These are phyloP conservation scores for Cymodocea nodosa DNA, from an alignment of 116 monocot species.

Conservation along the genomic window DNA sequence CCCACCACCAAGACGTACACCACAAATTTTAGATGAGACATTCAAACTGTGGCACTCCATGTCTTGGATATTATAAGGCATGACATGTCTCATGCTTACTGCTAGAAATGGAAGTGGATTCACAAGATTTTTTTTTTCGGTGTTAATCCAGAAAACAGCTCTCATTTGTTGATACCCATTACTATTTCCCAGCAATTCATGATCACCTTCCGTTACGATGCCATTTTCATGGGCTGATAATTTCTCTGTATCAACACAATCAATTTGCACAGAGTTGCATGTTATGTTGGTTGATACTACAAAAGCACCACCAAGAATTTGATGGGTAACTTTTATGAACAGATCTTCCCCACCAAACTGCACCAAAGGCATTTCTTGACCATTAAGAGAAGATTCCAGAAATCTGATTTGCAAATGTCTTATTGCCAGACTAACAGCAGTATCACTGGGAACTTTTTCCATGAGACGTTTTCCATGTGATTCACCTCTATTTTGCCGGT, in stretches of 20 bases:
- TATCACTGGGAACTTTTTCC: constrained; percentile 78
- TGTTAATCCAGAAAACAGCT: constrained; percentile 87
- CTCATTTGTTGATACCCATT: constrained; percentile 60
- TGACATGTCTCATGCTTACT: constrained; percentile 53
- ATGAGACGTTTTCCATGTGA: constrained; percentile 30
- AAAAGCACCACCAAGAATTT: constrained; percentile 87
- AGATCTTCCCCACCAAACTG: constrained; percentile 72
- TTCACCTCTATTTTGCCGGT: constrained; percentile 14
- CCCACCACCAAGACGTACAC: constrained; percentile 93
- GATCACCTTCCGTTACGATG: constrained; percentile 9
- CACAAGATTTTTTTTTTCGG: constrained; percentile 13
- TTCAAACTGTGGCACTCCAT: constrained; percentile 79
- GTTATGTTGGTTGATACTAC: constrained; percentile 61
- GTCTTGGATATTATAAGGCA: constrained; percentile 74
- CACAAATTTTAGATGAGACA: constrained; percentile 46
- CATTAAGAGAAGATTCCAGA: constrained; percentile 37
- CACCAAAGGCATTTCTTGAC: constrained; percentile 59
- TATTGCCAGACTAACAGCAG: constrained; percentile 70
- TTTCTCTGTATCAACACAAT: constrained; percentile 57
- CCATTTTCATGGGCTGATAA: constrained; percentile 21
- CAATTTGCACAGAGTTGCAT: constrained; percentile 56
- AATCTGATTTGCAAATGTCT: constrained; percentile 57
- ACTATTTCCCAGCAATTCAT: constrained; percentile 7
- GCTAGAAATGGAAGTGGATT: constrained; percentile 56
- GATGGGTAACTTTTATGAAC: constrained; percentile 76